Evolutionary conservation across 805 yeast species (phyloP).

Genomic region (Sugiyamaella americana): DNA sequence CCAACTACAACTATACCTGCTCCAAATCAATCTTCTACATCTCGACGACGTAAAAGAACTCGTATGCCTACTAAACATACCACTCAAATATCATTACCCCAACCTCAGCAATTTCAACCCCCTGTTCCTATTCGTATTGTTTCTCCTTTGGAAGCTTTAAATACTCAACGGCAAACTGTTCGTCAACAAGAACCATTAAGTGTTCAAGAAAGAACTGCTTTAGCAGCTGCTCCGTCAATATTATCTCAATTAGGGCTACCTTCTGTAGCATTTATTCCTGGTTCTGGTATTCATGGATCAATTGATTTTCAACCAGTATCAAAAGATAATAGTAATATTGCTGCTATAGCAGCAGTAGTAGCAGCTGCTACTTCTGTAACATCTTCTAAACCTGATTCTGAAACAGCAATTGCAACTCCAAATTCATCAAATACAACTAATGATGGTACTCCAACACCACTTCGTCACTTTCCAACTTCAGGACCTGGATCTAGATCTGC

Average conservation of each 20-base stretch:
- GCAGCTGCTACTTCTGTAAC: not conserved
- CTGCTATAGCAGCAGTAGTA: conserved; percentile 8
- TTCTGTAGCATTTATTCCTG: conserved; percentile 21
- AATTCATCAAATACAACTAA: not conserved
- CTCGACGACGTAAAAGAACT: not conserved
- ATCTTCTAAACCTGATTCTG: not conserved
- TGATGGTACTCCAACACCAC: not conserved
- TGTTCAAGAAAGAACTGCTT: not conserved
- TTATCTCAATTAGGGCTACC: conserved; percentile 1
- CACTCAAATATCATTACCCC: conserved; percentile 1
- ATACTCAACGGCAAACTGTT: not conserved
- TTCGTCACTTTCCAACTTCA: not conserved
- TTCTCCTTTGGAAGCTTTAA: not conserved
- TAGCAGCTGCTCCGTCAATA: not conserved
- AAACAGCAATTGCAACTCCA: not conserved
- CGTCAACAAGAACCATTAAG: not conserved
- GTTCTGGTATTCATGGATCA: conserved; percentile 23
- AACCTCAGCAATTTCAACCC: conserved; percentile 4
- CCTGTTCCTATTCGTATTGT: not conserved
- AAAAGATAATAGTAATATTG: not conserved
- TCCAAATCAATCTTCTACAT: not conserved
- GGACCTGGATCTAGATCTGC: not conserved
- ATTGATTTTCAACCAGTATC: conserved; percentile 23
- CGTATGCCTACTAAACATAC: not conserved
- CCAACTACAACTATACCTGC: conserved; percentile 4